Evolutionary conservation across 495 filamentous ascomycete species (phyloP), one percentile per base, ranked within the genome.

Genomic region (Xanthoparmelia taractica): DNA sequence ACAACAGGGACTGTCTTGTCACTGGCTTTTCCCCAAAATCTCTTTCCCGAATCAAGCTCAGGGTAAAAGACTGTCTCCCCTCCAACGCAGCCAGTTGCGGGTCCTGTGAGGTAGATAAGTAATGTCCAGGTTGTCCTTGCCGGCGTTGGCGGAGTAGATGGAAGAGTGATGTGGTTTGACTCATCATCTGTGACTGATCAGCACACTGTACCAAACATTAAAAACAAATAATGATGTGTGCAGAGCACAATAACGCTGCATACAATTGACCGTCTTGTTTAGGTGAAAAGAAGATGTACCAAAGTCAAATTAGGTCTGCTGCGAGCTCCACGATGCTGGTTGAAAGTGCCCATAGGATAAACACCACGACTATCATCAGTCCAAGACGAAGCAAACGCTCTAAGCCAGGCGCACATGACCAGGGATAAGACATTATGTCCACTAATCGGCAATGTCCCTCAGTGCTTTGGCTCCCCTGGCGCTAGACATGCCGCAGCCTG

Each of bases 31-130:
- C 69, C 66, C 55, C 67, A 80, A 69, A 63, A 76, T 72, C 70
- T 84, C 70, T 79, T 85, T 13, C 80, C 78, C 17, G 61, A 48
- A 29, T 67, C 67, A 27, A 65, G 57, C 58, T 89, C 82, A 1
- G 90, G 90, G 70, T 96, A 94, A 73, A 97, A 97, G 48, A 94
- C 87, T 0, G 92, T 97, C 69, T 96, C 90, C 47, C 92, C 93
- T 31, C 93, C 93, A 13, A 77, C 67, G 65, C 90, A 87, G 12
- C 86, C 87, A 1, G 86, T 86, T 5, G 75, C 72, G 5, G 80
- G 77, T 5, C 85, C 85, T 0, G 88, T 92, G 38, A 97, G 81
- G 68, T 97, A 97, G 58, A 96, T 83, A 1, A 96, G 80, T 8
- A 96, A 80, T 0, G 93, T 96, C 92, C 92, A 97, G 0, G 92